Evolutionary conservation across 257 asterid species (phyloP).

Genomic region (Rhazya stricta): DNA sequence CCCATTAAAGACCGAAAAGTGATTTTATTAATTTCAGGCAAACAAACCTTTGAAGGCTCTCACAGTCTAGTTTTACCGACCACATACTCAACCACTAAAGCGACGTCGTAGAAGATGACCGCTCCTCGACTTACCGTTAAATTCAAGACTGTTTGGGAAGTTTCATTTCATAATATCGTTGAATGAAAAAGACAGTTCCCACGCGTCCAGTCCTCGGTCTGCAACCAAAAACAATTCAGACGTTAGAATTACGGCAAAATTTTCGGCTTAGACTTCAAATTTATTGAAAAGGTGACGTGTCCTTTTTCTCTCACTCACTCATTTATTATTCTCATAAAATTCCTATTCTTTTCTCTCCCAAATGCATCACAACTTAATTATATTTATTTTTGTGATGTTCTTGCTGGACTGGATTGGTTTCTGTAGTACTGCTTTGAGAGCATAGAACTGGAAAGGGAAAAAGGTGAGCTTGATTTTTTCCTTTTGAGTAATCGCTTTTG

Average conservation of each 20-base stretch:
- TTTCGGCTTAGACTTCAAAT: constrained; percentile 23
- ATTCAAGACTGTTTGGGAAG: constrained; percentile 16
- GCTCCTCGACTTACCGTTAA: constrained; percentile 40
- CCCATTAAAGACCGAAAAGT: neutral
- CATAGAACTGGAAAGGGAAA: constrained; percentile 5
- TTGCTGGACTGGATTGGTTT: constrained; percentile 17
- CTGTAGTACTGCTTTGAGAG: constrained; percentile 2
- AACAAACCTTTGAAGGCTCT: constrained; percentile 8
- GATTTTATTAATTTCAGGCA: neutral
- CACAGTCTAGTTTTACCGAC: constrained; percentile 16
- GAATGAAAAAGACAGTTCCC: constrained; percentile 18
- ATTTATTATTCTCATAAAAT: constrained; percentile 19
- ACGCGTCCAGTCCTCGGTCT: constrained; percentile 27
- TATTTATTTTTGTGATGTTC: neutral
- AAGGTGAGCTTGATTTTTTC: constrained; percentile 14
- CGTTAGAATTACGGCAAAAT: constrained; percentile 54
- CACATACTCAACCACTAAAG: neutral
- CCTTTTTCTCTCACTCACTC: constrained; percentile 18
- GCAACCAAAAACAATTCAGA: constrained; percentile 23
- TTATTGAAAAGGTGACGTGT: constrained; percentile 26
- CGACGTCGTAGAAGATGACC: constrained; percentile 24
- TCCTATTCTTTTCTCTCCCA: constrained; percentile 16
- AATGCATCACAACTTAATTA: neutral
- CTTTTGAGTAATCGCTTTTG: neutral
- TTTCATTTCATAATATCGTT: constrained; percentile 22